phyloP scores from a whole-genome alignment of 495 filamentous ascomycete species.

The Echria macrotheca region DNA sequence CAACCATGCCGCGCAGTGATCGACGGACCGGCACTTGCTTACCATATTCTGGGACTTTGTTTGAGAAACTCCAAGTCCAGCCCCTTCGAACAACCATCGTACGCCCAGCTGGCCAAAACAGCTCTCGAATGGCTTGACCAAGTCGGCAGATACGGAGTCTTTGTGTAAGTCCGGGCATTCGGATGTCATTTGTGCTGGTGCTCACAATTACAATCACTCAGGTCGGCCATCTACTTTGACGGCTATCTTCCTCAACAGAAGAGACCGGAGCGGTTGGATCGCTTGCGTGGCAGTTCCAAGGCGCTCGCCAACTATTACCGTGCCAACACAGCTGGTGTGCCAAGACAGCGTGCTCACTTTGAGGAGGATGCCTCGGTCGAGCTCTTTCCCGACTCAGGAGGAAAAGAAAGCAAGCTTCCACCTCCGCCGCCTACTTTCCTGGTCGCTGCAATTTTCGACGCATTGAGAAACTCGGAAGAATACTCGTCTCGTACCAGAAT shows the following conservation, averaged over 20 bases:
- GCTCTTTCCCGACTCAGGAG: constrained; percentile 15
- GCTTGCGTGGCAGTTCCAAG: constrained; percentile 18
- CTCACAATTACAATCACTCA: background rate
- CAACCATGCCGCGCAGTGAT: constrained; percentile 49
- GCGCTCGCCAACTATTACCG: constrained; percentile 22
- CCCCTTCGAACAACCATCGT: constrained; percentile 53
- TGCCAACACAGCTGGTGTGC: constrained; percentile 12
- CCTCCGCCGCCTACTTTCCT: constrained; percentile 59
- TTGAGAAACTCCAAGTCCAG: constrained; percentile 34
- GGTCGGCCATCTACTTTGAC: constrained; percentile 70
- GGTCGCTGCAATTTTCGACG: constrained; percentile 62
- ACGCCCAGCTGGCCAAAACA: constrained; percentile 52
- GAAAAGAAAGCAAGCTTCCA: constrained; percentile 16
- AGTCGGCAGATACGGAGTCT: constrained; percentile 45
- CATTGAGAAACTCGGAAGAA: constrained; percentile 35
- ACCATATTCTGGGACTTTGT: constrained; percentile 58
- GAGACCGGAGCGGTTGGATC: constrained; percentile 23
- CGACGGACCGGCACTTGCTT: constrained; percentile 71
- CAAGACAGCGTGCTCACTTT: constrained; percentile 5
- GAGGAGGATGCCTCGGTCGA: background rate
- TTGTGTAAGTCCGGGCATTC: constrained; percentile 43
- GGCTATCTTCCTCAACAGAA: constrained; percentile 56
- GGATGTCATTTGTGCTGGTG: background rate
- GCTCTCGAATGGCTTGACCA: constrained; percentile 57
- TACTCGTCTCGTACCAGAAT: constrained; percentile 50